Conservation (phyloP, 768 basidiomycete genomes). For the Holtermannia corniformis region DNA sequence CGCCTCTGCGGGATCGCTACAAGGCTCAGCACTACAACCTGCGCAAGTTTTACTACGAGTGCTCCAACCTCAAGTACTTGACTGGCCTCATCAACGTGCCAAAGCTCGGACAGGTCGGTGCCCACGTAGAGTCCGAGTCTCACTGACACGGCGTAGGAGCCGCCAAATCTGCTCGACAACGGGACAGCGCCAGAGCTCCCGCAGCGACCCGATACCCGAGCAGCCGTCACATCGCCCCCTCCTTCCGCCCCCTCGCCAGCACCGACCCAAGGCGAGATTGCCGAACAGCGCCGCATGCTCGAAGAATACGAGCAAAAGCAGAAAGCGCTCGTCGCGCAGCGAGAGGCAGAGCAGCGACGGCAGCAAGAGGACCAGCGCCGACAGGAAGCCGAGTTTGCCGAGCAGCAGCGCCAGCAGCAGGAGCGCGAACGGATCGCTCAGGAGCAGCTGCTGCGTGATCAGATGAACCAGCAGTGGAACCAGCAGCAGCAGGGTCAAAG, state of each 20-base stretch:
- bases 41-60: slow-evolving; percentile 98
- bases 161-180: slow-evolving; percentile 81
- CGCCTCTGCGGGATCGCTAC: slow-evolving; percentile 78
- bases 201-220: slow-evolving; percentile 56
- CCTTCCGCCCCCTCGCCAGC: slow-evolving; percentile 57
- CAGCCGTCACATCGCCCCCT: slow-evolving; percentile 47
- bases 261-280: slow-evolving; percentile 60
- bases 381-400: slow-evolving; percentile 81
- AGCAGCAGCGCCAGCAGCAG: slow-evolving; percentile 73
- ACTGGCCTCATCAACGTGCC: slow-evolving; percentile 97
- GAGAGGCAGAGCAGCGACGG: slow-evolving; percentile 73
- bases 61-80: slow-evolving; percentile 94
- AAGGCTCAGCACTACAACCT: slow-evolving; percentile 83
- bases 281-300: slow-evolving; percentile 85
- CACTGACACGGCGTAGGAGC: slow-evolving; percentile 60
- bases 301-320: slow-evolving; percentile 96
- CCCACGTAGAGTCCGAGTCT: not conserved
- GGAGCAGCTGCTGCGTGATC: slow-evolving; percentile 57
- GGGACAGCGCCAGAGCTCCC: slow-evolving; percentile 78
- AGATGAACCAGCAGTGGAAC: slow-evolving; percentile 62
- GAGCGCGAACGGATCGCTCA: slow-evolving; percentile 81
- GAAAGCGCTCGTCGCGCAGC: slow-evolving; percentile 65
- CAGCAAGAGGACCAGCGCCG: slow-evolving; percentile 66
- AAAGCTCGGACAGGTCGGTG: slow-evolving; percentile 75
- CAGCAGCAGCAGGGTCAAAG: slow-evolving; percentile 61